phyloP scores from a whole-genome alignment of 2,329 filamentous ascomycete genomes.

The Coniochaeta sp. region DNA sequence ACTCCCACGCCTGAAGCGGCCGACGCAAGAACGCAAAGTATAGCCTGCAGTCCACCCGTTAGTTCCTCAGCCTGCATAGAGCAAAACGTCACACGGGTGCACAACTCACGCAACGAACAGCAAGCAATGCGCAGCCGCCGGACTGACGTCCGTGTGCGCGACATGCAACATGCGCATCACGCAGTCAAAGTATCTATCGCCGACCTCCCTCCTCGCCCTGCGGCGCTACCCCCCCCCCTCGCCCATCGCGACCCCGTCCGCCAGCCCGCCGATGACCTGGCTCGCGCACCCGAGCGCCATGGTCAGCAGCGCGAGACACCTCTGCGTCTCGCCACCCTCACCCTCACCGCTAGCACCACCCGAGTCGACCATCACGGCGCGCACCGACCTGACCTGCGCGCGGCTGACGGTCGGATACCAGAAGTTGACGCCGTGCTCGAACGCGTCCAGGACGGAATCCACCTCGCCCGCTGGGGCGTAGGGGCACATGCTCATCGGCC shows the following conservation, averaged over 20 bases:
- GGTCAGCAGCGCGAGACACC: constrained; percentile 35
- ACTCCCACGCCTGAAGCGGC: constrained; percentile 45
- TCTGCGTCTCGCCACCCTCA: constrained; percentile 9
- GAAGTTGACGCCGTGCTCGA: constrained; percentile 40
- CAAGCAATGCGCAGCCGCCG: constrained; percentile 38
- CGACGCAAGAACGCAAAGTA: constrained; percentile 43
- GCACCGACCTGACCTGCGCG: constrained; percentile 24
- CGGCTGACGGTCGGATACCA: constrained; percentile 45
- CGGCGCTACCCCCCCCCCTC: constrained; percentile 21
- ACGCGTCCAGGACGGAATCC: constrained; percentile 31
- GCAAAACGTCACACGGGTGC: no score
- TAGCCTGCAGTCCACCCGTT: constrained; percentile 19
- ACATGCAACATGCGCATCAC: constrained; percentile 38
- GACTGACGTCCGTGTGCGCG: constrained; percentile 37
- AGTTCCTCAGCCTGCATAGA: no score
- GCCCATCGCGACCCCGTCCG: constrained; percentile 8
- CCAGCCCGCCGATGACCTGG: constrained; percentile 26
- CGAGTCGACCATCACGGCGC: constrained; percentile 22
- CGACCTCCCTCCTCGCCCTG: constrained; percentile 25
- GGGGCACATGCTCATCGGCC: constrained; percentile 28
- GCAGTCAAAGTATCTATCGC: constrained; percentile 35
- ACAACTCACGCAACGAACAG: constrained; percentile 39
- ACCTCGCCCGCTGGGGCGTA: constrained; percentile 34
- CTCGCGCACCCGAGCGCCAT: constrained; percentile 41
- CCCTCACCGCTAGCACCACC: constrained; percentile 26